Evolutionary conservation across 495 filamentous ascomycete species (phyloP), one percentile per base, ranked within the genome.

Genomic region (Poronia punctata): DNA sequence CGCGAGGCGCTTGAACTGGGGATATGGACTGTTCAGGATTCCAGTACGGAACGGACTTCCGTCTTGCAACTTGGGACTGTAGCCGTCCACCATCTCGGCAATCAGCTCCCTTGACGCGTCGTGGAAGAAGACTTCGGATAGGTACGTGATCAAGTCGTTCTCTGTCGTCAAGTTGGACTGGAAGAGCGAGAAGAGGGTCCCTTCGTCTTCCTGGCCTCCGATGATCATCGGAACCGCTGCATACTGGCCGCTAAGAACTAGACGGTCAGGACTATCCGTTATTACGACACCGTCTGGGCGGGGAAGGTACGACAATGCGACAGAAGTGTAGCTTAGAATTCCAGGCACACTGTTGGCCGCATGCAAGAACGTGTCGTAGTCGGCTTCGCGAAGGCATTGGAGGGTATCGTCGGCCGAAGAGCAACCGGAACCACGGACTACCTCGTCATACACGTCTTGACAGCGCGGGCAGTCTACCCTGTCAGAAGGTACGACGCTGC

Each of bases 1-100:
- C 1, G 84, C 78, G 0, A 86, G 64, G 3, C 82, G 80, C 57
- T 88, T 89, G 68, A 77, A 86, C 50, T 83, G 71, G 0, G 83
- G 82, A 48, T 86, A 87, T 53, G 74, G 62, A 46, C 78, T 76
- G 58, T 87, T 81, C 3, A 74, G 26, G 7, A 66, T 41, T 10
- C 79, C 70, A 0, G 80, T 84, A 32, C 75, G 63, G 64, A 83
- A 86, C 4, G 83, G 84, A 0, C 73, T 79, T 19, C 81, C 82
- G 24, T 68, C 62, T 9, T 60, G 52, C 11, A 68, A 42, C 24
- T 56, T 64, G n/a, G 67, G 40, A 8, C 67, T 61, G 54, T 86
- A 86, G 0, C 66, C 69, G 18, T 54, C 61, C 7, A 86, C 75
- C 5, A 84, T 62, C 15, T 49, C 62, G 14, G 60, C 42, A n/a